These are phyloP conservation scores for Discostella stelligeroides DNA, from an alignment of 108 stramenopile species.

Conservation along the genomic window DNA sequence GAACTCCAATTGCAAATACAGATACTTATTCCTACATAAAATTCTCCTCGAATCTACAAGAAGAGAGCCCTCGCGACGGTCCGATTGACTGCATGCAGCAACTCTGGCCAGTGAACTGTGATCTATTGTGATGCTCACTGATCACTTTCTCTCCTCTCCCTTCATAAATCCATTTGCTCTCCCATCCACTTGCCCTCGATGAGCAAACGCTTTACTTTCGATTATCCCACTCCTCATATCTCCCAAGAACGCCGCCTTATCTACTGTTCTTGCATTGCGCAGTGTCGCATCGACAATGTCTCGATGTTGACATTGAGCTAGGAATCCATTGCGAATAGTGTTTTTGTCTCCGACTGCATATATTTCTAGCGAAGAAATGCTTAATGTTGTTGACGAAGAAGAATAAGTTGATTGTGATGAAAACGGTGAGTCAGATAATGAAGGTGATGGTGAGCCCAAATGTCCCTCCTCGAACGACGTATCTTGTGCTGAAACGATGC, in stretches of 20 bases:
- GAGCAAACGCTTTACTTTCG: constrained; percentile 78
- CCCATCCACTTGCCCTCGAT: constrained; percentile 72
- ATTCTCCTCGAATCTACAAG: no score
- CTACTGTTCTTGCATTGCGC: constrained; percentile 73
- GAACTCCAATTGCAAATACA: no score
- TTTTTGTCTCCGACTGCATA: constrained; percentile 82
- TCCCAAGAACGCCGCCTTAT: constrained; percentile 82
- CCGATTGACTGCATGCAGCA: no score
- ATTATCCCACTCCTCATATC: constrained; percentile 80
- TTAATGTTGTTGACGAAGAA: constrained; percentile 36
- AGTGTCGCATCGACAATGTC: constrained; percentile 69
- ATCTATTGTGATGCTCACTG: no score
- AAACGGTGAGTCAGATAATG: constrained; percentile 23
- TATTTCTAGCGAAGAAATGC: constrained; percentile 75
- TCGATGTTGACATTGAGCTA: constrained; percentile 54
- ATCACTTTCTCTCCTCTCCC: constrained; percentile 11
- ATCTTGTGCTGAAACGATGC: constrained; percentile 57
- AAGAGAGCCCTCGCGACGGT: no score
- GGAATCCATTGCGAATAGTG: constrained; percentile 60
- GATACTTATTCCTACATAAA: background rate
- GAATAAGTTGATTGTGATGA: constrained; percentile 11
- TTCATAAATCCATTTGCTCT: constrained; percentile 48
- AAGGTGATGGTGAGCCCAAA: constrained; percentile 42
- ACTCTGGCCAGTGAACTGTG: no score
- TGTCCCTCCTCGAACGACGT: constrained; percentile 75